Evolutionary conservation across 257 asterid genomes (phyloP).

Genomic region (Forsythia viridissima): DNA sequence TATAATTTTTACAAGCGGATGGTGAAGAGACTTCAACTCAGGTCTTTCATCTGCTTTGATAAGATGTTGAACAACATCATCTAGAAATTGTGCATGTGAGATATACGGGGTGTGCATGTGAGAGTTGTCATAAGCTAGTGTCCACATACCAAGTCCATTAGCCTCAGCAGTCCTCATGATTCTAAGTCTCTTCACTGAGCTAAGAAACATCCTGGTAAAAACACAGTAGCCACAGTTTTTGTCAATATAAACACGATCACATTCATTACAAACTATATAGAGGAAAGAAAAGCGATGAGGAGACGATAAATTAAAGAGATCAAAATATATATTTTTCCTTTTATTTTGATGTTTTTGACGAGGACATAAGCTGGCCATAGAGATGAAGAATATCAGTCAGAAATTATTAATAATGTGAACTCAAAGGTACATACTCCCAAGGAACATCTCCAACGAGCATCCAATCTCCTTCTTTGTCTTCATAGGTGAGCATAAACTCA

Average conservation of each 20-base stretch:
- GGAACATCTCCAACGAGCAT: slow-evolving; percentile 97
- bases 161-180: slow-evolving; percentile 75
- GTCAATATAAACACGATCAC: slow-evolving; percentile 14
- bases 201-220: slow-evolving; percentile 69
- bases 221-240: slow-evolving; percentile 4
- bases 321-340: neutral
- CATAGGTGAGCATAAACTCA: slow-evolving; percentile 80
- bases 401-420: neutral
- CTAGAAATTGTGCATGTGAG: no score
- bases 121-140: neutral
- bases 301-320: neutral
- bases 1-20: no score
- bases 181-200: slow-evolving; percentile 74
- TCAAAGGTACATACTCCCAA: slow-evolving; percentile 67
- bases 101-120: neutral
- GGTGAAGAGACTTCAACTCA: no score
- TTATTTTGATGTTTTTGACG: neutral
- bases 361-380: neutral
- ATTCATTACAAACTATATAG: neutral
- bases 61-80: no score
- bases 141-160: slow-evolving; percentile 63
- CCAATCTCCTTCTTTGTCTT: slow-evolving; percentile 93
- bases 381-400: neutral
- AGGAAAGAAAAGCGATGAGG: neutral
- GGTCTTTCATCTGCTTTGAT: no score